Conservation (phyloP, 768 basidiomycete genomes). For the Hygrocybe punicea region DNA sequence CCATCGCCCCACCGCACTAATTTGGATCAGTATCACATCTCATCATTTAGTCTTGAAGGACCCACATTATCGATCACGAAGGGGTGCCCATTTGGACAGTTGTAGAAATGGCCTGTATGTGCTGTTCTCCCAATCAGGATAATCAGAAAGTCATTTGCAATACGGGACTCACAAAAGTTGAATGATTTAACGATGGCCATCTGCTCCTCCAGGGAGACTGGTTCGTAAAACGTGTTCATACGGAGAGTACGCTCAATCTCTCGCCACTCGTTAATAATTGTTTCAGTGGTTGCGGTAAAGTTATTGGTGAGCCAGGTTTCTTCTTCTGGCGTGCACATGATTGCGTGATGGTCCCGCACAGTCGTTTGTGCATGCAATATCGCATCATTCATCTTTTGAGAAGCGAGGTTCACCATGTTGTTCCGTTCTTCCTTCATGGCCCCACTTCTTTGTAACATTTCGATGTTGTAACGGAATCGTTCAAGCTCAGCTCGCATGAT, state of each 20-base stretch:
- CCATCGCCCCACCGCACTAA: conserved; percentile 59
- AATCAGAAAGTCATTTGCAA: neutral
- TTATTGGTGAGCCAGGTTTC: conserved; percentile 44
- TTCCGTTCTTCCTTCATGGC: conserved; percentile 21
- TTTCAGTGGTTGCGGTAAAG: conserved; percentile 35
- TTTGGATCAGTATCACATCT: neutral
- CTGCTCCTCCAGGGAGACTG: conserved; percentile 53
- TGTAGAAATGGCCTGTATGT: conserved; percentile 46
- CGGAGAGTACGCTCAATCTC: conserved; percentile 40
- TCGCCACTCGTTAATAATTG: conserved; percentile 48
- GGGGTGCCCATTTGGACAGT: conserved; percentile 57
- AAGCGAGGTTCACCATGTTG: conserved; percentile 17
- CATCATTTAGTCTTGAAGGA: neutral
- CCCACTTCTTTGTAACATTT: conserved; percentile 30
- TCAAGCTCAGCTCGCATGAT: conserved; percentile 48
- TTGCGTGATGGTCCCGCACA: conserved; percentile 12
- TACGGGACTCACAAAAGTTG: conserved; percentile 41
- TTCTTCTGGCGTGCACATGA: conserved; percentile 23
- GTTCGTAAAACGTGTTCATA: conserved; percentile 46
- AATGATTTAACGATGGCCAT: conserved; percentile 49
- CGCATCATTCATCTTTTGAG: conserved; percentile 13
- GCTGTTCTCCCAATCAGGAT: conserved; percentile 20
- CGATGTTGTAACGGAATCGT: conserved; percentile 47
- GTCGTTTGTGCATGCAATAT: conserved; percentile 13
- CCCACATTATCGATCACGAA: conserved; percentile 57